Conservation (phyloP, 306 rosid genomes). For the Vicia faba region DNA sequence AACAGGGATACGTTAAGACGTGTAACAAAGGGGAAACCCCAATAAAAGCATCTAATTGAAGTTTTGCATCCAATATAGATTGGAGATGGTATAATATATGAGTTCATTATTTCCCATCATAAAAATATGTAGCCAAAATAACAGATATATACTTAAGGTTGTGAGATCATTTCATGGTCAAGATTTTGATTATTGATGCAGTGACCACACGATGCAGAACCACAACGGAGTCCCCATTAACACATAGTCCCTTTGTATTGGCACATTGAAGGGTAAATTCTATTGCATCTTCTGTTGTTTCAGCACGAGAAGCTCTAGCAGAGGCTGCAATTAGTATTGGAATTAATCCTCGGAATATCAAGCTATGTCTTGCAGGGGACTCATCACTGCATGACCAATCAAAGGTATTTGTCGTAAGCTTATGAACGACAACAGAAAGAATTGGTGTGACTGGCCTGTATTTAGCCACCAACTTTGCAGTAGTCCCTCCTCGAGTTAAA, state of each 20-base stretch:
- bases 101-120: slow-evolving; percentile 8
- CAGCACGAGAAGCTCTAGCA: slow-evolving; percentile 85
- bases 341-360: slow-evolving; percentile 93
- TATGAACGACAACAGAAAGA: slow-evolving; percentile 95
- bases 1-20: background rate
- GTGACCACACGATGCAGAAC: slow-evolving; percentile 90
- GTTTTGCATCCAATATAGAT: slow-evolving; percentile 20
- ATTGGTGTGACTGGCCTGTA: slow-evolving; percentile 96
- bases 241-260: slow-evolving; percentile 78
- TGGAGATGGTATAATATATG: slow-evolving; percentile 1
- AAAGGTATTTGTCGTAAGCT: slow-evolving; percentile 80
- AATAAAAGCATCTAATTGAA: slow-evolving; percentile 5
- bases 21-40: background rate
- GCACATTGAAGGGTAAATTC: slow-evolving; percentile 81
- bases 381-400: slow-evolving; percentile 98
- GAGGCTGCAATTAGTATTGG: slow-evolving; percentile 87
- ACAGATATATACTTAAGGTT: background rate
- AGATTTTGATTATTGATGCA: slow-evolving; percentile 90
- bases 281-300: slow-evolving; percentile 90
- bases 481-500: slow-evolving; percentile 65
- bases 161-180: slow-evolving; percentile 81
- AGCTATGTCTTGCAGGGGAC: slow-evolving; percentile 97
- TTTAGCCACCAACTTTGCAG: slow-evolving; percentile 96
- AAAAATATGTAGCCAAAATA: slow-evolving; percentile 20
- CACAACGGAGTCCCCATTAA: slow-evolving; percentile 82